Conservation (phyloP, 306 rosid species). For the Oemleria cerasiformis region DNA sequence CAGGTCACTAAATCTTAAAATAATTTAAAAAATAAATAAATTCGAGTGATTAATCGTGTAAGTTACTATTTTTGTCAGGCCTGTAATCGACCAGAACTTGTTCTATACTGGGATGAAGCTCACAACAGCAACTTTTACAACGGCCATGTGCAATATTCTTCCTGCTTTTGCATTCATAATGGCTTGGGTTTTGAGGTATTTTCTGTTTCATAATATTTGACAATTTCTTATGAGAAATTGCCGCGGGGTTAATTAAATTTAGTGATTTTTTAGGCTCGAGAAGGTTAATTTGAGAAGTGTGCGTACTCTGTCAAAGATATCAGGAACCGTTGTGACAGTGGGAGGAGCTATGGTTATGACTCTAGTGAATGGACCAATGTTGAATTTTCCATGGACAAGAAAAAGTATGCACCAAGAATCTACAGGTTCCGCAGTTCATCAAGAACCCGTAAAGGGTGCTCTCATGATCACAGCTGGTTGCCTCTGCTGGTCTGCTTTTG, state of each 20-base stretch:
- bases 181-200: constrained; percentile 48
- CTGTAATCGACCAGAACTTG: constrained; percentile 59
- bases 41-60: neutral
- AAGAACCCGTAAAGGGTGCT: constrained; percentile 44
- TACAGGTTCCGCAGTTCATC: constrained; percentile 16
- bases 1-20: neutral
- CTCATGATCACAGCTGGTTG: constrained; percentile 41
- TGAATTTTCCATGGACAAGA: constrained; percentile 39
- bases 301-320: constrained; percentile 39
- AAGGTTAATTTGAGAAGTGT: constrained; percentile 33
- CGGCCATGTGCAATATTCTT: constrained; percentile 52
- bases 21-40: neutral
- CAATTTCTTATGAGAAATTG: too few relatives aligned
- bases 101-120: constrained; percentile 46
- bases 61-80: constrained; percentile 24
- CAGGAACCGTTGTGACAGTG: constrained; percentile 41
- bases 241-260: neutral
- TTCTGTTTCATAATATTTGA: too few relatives aligned
- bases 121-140: constrained; percentile 52
- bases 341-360: constrained; percentile 61
- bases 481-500: constrained; percentile 45
- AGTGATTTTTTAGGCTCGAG: constrained; percentile 39
- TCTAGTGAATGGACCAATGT: constrained; percentile 34
- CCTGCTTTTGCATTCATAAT: constrained; percentile 54
- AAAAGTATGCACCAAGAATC: constrained; percentile 18